Evolutionary conservation across 108 stramenopile genomes (phyloP).

Genomic region (Skeletonema grethae): DNA sequence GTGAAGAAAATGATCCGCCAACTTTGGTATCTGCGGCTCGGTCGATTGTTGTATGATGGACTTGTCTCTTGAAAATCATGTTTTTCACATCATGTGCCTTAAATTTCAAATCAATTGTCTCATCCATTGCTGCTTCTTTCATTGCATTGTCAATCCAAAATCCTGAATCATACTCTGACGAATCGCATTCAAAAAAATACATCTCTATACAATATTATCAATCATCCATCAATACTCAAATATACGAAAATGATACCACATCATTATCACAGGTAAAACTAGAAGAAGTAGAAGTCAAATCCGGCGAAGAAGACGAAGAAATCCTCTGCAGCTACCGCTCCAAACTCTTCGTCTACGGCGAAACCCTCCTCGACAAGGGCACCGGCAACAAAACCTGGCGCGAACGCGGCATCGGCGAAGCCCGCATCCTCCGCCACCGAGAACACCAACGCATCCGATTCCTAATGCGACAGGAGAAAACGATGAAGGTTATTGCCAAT

Average conservation of each 20-base stretch:
- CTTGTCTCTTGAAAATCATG: too few species aligned
- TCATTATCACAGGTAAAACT: constrained; percentile 83
- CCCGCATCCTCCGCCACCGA: constrained; percentile 94
- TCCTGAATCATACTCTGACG: too few species aligned
- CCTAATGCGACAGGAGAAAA: constrained; percentile 99
- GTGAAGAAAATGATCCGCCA: too few species aligned
- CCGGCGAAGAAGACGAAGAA: constrained; percentile 98
- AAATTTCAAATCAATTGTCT: too few species aligned
- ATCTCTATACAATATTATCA: neutral
- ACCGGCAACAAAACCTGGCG: constrained; percentile 97
- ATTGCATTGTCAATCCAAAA: too few species aligned
- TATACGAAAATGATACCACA: too few species aligned
- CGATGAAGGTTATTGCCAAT: constrained; percentile 99
- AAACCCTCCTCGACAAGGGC: constrained; percentile 97
- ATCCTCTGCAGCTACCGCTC: constrained; percentile 69
- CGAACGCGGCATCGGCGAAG: constrained; percentile 97
- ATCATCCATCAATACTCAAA: too few species aligned
- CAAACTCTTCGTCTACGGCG: constrained; percentile 96
- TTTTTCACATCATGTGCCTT: too few species aligned
- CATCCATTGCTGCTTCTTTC: too few species aligned
- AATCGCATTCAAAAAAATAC: too few species aligned
- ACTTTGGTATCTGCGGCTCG: too few species aligned
- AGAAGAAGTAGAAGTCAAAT: constrained; percentile 97
- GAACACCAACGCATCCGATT: constrained; percentile 88
- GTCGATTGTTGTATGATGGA: too few species aligned